phyloP scores from a whole-genome alignment of 2,329 filamentous ascomycete species.

The Fusarium nanum region DNA sequence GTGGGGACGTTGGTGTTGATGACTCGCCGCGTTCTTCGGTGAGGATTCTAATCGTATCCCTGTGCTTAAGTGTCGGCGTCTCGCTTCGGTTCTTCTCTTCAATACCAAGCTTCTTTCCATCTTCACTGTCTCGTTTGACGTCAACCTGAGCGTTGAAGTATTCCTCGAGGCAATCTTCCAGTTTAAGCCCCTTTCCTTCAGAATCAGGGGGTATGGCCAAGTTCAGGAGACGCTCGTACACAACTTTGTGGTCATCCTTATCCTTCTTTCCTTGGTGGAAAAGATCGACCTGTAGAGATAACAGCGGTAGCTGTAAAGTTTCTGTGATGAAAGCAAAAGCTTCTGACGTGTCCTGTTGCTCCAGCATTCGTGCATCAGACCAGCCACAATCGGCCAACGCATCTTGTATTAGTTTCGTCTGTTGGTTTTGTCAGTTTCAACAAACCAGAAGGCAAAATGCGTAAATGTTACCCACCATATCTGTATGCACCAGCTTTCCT shows the following conservation, averaged over 20 bases:
- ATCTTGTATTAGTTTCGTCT: conserved; percentile 87
- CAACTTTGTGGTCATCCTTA: conserved; percentile 91
- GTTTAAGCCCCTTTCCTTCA: conserved; percentile 75
- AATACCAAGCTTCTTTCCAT: conserved; percentile 59
- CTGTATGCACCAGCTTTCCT: conserved; percentile 85
- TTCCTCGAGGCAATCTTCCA: conserved; percentile 91
- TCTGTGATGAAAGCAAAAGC: conserved; percentile 96
- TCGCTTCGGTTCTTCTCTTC: conserved; percentile 46
- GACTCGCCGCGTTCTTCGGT: conserved; percentile 50
- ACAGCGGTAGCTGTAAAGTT: conserved; percentile 84
- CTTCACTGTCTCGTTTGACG: conserved; percentile 77
- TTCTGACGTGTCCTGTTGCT: conserved; percentile 95
- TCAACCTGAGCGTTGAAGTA: conserved; percentile 97
- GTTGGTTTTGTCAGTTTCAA: conserved; percentile 43
- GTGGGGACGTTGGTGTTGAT: conserved; percentile 51
- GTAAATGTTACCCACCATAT: conserved; percentile 70
- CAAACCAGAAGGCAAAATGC: not conserved
- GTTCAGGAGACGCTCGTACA: conserved; percentile 91
- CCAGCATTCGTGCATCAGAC: conserved; percentile 79
- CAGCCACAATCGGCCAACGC: conserved; percentile 88
- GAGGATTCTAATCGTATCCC: conserved; percentile 52
- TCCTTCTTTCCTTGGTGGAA: conserved; percentile 91
- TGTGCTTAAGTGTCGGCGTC: conserved; percentile 44
- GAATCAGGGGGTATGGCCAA: conserved; percentile 86
- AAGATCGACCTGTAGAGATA: conserved; percentile 93